Evolutionary conservation across 257 asterid species (phyloP), one percentile per base, ranked within the genome.

Genomic region (Solanum chaucha): DNA sequence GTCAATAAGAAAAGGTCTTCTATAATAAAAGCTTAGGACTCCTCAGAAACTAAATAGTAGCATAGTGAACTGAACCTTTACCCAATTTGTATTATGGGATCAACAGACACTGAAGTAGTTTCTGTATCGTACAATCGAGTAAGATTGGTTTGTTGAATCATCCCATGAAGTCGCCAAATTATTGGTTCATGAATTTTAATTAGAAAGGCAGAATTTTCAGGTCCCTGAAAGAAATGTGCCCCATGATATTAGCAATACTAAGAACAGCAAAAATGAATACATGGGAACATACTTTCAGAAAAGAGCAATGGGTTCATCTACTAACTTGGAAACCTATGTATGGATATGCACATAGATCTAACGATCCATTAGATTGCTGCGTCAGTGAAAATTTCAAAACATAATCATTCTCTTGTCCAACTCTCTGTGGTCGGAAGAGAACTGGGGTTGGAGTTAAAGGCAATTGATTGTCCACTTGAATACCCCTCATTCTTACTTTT

Each of bases 361-460:
- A 86, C 61, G 98, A 93, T 90, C 99, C 99, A 90, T 95, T 96
- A 87, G 96, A 96, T 89, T 96, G 99, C 90, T 94, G 99, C 82
- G 99, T 97, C 83, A 97, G 88, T 61, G 99, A 95, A 90, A 97
- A 93, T 92, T 97, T 96, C 94, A 97, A 92, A 89, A 92, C 90
- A 91, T 92, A 93, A 89, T 97, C 99, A 87, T 89, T 90, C 88
- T 94, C 98, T 90, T 94, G 99, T 59, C 94, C 99, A 86, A 92
- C 88, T 89, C 98, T 93, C 89, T 97, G 99, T 61, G 99, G 93
- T 84, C 98, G 94, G 91, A 97, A 94, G 84, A 97, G 98, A 90
- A 97, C 99, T 28, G 99, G 99, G 95, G 93, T 94, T 80, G 98
- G 99, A 89, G 99, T 94, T 89, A 97, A 92, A 87, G 99, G 99